Conservation (phyloP, 116 monocot species). For the Phalaenopsis hybrid region DNA sequence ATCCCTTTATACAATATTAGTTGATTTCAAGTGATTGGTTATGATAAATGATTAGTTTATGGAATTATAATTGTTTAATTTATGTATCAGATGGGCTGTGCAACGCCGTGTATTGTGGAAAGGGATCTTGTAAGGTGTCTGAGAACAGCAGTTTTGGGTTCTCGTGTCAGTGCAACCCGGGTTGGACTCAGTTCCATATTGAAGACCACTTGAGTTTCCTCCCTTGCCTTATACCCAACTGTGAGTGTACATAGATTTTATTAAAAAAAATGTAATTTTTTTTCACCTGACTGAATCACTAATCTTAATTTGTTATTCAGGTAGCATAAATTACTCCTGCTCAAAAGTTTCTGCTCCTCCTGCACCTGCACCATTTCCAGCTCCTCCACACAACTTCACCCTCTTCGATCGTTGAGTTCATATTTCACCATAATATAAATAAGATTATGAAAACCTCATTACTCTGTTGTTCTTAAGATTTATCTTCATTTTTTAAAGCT, state of each 20-base stretch:
- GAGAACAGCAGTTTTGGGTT: conserved; percentile 21
- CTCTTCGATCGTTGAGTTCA: conserved; percentile 26
- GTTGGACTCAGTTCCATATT: conserved; percentile 28
- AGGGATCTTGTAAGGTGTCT: conserved; percentile 24
- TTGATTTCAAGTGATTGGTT: too few species aligned
- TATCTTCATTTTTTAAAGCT: conserved; percentile 10
- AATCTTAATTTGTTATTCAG: conserved; percentile 10
- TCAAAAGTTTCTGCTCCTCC: conserved; percentile 8
- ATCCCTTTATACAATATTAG: too few species aligned
- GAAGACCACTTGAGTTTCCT: conserved; percentile 28
- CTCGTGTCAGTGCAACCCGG: conserved; percentile 22
- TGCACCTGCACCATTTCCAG: conserved; percentile 11
- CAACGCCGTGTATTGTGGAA: conserved; percentile 26
- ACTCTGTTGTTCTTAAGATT: background rate
- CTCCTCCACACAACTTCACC: conserved; percentile 9
- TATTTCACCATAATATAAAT: background rate
- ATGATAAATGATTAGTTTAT: too few species aligned
- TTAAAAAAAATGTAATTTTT: background rate
- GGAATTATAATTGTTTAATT: background rate
- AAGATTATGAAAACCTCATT: background rate
- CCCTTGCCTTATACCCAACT: conserved; percentile 47
- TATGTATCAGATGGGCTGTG: conserved; percentile 17
- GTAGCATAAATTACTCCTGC: conserved; percentile 32
- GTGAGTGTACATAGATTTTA: conserved; percentile 17
- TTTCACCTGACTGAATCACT: background rate